phyloP scores from a whole-genome alignment of 2,329 filamentous ascomycete genomes.

The Talaromyces sp. region DNA sequence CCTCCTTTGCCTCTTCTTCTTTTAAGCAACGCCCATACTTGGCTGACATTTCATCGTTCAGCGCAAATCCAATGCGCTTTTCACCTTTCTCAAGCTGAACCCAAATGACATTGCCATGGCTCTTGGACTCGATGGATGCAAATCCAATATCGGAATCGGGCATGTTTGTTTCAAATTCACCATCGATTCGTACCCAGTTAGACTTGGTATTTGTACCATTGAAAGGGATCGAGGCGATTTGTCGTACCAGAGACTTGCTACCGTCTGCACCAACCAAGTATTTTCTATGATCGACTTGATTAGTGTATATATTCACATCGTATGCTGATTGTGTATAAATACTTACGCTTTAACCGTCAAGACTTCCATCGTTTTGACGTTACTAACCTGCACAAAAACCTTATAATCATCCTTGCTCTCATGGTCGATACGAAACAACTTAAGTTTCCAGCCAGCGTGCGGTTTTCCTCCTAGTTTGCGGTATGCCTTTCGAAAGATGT shows the following conservation, averaged over 20 bases:
- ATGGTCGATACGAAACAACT: background rate
- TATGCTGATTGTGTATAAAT: background rate
- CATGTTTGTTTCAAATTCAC: background rate
- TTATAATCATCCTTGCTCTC: background rate
- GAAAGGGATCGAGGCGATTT: background rate
- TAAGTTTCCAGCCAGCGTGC: background rate
- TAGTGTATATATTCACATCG: too few species aligned
- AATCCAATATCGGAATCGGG: background rate
- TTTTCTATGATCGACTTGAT: background rate
- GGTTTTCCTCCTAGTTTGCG: background rate
- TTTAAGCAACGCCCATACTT: background rate
- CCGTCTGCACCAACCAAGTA: background rate
- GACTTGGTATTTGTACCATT: background rate
- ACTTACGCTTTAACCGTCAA: background rate
- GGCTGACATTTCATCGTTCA: background rate
- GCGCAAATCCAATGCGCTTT: background rate
- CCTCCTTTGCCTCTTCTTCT: background rate
- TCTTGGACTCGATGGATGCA: background rate
- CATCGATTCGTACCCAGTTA: background rate
- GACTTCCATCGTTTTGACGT: background rate
- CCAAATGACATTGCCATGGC: background rate
- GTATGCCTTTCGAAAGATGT: background rate
- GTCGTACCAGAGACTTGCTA: background rate
- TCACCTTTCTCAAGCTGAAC: background rate
- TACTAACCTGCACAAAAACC: background rate